phyloP scores from a whole-genome alignment of 2,329 filamentous ascomycete species.

The Madurella mycetomatis region DNA sequence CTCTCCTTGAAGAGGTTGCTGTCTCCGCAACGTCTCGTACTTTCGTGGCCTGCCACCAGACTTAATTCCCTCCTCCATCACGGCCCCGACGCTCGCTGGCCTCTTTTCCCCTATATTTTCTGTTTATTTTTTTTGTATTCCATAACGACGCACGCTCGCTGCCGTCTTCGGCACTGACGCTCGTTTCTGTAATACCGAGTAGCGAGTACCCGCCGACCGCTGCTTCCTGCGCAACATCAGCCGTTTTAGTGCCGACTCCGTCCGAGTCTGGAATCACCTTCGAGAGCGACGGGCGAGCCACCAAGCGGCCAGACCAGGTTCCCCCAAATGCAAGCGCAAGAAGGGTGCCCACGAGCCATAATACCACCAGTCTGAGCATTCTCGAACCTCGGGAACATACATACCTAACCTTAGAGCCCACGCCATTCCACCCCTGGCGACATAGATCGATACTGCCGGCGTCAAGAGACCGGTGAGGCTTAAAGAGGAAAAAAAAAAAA shows the following conservation, averaged over 20 bases:
- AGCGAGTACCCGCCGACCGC: background rate
- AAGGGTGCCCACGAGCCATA: background rate
- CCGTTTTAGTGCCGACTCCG: slow-evolving; percentile 13
- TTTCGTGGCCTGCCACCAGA: background rate
- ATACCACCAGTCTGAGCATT: background rate
- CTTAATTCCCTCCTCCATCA: slow-evolving; percentile 17
- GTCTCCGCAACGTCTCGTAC: slow-evolving; percentile 1
- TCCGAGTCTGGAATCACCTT: background rate
- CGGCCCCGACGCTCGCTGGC: slow-evolving; percentile 18
- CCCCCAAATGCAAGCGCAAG: slow-evolving; percentile 9
- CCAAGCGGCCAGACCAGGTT: slow-evolving; percentile 2
- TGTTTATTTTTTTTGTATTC: background rate
- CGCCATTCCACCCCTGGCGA: slow-evolving; percentile 2
- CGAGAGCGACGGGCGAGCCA: background rate
- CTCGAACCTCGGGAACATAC: background rate
- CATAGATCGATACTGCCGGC: background rate
- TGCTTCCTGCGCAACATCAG: background rate
- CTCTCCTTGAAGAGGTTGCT: slow-evolving; percentile 13
- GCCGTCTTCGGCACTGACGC: slow-evolving; percentile 17
- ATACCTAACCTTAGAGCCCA: background rate
- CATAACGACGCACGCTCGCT: slow-evolving; percentile 8
- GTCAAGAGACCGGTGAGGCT: slow-evolving; percentile 11
- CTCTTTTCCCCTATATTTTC: background rate
- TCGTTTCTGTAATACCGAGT: slow-evolving; percentile 11
- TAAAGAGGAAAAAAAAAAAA: background rate